Evolutionary conservation across 805 yeast genomes (phyloP).

Genomic region (Vanderwaltozyma polyspora): DNA sequence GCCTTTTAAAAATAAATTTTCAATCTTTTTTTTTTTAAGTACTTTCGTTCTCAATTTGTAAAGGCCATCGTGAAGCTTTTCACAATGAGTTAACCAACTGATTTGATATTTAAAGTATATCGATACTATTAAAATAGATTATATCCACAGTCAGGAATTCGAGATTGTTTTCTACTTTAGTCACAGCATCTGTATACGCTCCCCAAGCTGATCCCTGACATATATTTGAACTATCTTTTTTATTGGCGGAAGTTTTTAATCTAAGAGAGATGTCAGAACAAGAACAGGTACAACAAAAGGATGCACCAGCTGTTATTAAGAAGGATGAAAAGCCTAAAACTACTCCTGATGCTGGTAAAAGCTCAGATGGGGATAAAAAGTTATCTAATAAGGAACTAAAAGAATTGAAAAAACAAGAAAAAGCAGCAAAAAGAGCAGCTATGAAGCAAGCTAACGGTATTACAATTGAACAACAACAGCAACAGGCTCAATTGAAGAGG

Average conservation of each 20-base stretch:
- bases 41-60: neutral
- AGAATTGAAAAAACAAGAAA: slow-evolving; percentile 79
- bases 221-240: too few species aligned
- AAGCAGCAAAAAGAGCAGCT: slow-evolving; percentile 88
- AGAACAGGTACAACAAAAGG: neutral
- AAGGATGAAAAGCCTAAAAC: neutral
- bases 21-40: too few species aligned
- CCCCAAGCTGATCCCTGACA: too few species aligned
- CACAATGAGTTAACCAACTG: too few species aligned
- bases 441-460: slow-evolving; percentile 61
- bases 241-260: too few species aligned
- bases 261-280: neutral
- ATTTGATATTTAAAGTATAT: too few species aligned
- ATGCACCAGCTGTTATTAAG: slow-evolving; percentile 1
- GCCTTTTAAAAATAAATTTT: too few species aligned
- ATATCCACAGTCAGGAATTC: too few species aligned
- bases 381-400: slow-evolving; percentile 72
- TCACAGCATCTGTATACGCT: too few species aligned
- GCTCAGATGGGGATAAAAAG: slow-evolving; percentile 19
- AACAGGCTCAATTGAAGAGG: slow-evolving; percentile 33
- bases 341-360: neutral
- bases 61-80: neutral
- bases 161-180: too few species aligned
- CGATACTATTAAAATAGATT: too few species aligned
- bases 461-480: slow-evolving; percentile 30